phyloP scores from a whole-genome alignment of 768 basidiomycete species.

The Podaxis sp. region DNA sequence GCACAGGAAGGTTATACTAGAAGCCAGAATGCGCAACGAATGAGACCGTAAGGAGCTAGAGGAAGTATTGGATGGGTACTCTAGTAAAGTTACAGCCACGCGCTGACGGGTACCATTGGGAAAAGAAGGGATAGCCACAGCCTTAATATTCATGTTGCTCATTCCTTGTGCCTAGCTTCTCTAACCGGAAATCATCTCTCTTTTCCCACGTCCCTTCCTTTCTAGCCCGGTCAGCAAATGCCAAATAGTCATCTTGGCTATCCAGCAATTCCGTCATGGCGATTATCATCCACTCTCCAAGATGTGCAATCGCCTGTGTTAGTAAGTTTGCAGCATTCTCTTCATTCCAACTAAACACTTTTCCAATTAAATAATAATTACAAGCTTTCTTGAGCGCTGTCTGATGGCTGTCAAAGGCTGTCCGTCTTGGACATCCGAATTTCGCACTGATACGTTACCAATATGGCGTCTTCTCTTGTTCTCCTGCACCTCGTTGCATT shows the following conservation, averaged over 20 bases:
- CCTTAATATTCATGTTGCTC: constrained; percentile 1
- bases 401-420: constrained; percentile 12
- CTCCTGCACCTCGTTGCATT: not conserved
- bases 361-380: not conserved
- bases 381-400: not conserved
- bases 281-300: not conserved
- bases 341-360: not conserved
- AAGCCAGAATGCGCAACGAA: constrained; percentile 3
- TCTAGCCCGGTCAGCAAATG: too few species aligned
- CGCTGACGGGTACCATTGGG: constrained; percentile 5
- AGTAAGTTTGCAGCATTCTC: not conserved
- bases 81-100: constrained; percentile 11
- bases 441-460: not conserved
- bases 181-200: not conserved
- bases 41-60: constrained; percentile 6
- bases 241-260: not conserved
- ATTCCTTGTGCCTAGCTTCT: not conserved
- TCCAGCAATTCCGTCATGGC: too few species aligned
- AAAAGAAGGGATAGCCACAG: constrained; percentile 5
- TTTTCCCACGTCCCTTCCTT: not conserved
- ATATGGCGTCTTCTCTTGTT: not conserved
- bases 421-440: not conserved
- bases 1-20: constrained; percentile 5
- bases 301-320: not conserved
- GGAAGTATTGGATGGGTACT: not conserved